A percentile compares a stretch with the other conserved stretches of the same genome.
phyloP scores from a whole-genome alignment of 2,329 filamentous ascomycete species.

The Monilinia polystroma region DNA sequence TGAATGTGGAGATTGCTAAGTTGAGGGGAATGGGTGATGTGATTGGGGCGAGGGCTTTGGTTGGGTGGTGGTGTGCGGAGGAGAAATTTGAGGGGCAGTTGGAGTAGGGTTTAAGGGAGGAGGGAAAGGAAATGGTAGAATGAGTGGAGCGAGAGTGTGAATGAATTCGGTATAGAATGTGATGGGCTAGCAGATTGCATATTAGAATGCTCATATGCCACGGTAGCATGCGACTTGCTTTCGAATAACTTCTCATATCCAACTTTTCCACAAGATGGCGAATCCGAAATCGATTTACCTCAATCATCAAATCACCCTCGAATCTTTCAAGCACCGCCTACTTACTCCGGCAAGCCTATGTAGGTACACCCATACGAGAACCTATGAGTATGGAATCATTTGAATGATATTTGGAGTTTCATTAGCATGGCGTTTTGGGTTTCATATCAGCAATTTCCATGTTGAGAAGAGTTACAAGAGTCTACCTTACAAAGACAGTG shows the following conservation, averaged over 20 bases:
- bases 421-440: slow-evolving; percentile 4
- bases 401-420: not conserved
- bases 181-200: not conserved
- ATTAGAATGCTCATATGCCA: not conserved
- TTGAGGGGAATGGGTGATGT: slow-evolving; percentile 64
- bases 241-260: not conserved
- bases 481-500: not conserved
- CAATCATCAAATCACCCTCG: not conserved
- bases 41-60: slow-evolving; percentile 66
- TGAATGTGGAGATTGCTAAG: slow-evolving; percentile 77
- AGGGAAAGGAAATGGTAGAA: too few species aligned
- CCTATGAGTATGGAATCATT: not conserved
- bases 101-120: slow-evolving; percentile 16
- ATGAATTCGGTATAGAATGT: not conserved
- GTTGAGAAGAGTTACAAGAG: not conserved
- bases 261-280: not conserved
- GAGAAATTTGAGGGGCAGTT: slow-evolving; percentile 21
- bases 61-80: slow-evolving; percentile 67
- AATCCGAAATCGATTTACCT: not conserved
- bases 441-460: not conserved
- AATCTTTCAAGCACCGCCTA: not conserved
- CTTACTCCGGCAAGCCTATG: not conserved
- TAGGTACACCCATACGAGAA: not conserved
- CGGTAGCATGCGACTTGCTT: not conserved
- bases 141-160: not conserved